Conservation (phyloP, 129 eudicot genomes). For the Glebionis coronaria region DNA sequence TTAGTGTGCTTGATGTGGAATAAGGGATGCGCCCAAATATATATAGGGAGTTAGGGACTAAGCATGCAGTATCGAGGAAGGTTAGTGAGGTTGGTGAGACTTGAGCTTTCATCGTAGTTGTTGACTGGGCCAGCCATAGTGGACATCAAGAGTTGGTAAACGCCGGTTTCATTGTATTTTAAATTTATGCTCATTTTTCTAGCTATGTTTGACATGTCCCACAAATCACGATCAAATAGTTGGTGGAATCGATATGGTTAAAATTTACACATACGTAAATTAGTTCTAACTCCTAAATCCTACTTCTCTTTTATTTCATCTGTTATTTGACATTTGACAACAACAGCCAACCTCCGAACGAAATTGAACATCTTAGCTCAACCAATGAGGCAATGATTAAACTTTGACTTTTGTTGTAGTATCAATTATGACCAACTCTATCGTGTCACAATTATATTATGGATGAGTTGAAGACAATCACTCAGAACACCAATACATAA, state of each 20-base stretch:
- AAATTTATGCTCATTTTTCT: neutral
- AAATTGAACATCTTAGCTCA: neutral
- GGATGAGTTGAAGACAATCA: too few species aligned
- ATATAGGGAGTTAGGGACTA: neutral
- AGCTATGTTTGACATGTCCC: neutral
- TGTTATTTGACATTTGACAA: too few species aligned
- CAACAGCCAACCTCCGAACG: slow-evolving; percentile 5
- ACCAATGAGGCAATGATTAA: slow-evolving; percentile 17
- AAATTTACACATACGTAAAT: neutral
- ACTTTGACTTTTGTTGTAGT: neutral
- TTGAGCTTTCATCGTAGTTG: neutral
- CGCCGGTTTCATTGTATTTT: neutral
- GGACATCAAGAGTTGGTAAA: slow-evolving; percentile 3
- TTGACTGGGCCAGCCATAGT: slow-evolving; percentile 23
- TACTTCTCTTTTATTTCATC: too few species aligned
- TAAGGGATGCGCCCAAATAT: too few species aligned
- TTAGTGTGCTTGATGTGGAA: too few species aligned
- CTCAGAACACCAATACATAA: too few species aligned
- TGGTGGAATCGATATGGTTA: neutral
- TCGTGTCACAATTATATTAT: too few species aligned
- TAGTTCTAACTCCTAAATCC: too few species aligned
- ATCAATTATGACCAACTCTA: too few species aligned
- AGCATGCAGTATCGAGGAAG: neutral
- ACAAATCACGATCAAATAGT: neutral
- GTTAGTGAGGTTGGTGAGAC: slow-evolving; percentile 14